Evolutionary conservation across 2,329 filamentous ascomycete species (phyloP).

Genomic region (Trichoderma afroharzianum): DNA sequence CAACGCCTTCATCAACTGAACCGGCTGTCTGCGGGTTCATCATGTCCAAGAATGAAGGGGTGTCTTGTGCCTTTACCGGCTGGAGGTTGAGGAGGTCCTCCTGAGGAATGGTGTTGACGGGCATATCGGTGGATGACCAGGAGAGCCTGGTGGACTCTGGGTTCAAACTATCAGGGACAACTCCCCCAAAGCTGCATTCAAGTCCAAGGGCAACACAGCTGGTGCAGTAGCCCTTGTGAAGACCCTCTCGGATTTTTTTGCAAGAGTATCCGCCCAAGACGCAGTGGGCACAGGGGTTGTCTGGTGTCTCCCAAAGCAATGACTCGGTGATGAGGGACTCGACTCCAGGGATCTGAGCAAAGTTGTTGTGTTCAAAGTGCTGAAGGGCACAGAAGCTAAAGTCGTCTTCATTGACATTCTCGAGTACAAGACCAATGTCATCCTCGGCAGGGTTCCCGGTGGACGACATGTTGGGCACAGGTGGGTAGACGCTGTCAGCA

Average conservation of each 20-base stretch:
- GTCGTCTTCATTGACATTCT: slow-evolving; percentile 55
- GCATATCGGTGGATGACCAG: slow-evolving; percentile 35
- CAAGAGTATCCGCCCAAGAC: slow-evolving; percentile 52
- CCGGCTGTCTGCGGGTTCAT: slow-evolving; percentile 17
- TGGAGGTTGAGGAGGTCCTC: slow-evolving; percentile 26
- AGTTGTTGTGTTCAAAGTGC: slow-evolving; percentile 46
- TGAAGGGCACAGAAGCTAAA: slow-evolving; percentile 58
- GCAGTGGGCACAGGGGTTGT: slow-evolving; percentile 52
- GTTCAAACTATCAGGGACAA: slow-evolving; percentile 33
- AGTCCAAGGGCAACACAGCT: slow-evolving; percentile 58
- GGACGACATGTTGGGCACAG: slow-evolving; percentile 34
- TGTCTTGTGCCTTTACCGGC: slow-evolving; percentile 25
- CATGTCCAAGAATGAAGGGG: slow-evolving; percentile 28
- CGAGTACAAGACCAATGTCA: slow-evolving; percentile 52
- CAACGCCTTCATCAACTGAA: neutral
- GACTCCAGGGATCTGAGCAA: neutral
- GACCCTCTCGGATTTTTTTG: slow-evolving; percentile 58
- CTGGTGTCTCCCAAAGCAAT: slow-evolving; percentile 39
- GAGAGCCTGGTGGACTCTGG: slow-evolving; percentile 35
- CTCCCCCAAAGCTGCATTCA: slow-evolving; percentile 53
- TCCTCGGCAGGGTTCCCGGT: slow-evolving; percentile 32
- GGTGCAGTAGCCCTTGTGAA: slow-evolving; percentile 58
- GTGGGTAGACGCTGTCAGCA: slow-evolving; percentile 31
- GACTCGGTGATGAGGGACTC: neutral
- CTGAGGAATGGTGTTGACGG: slow-evolving; percentile 35